Evolutionary conservation across 2,329 filamentous ascomycete species (phyloP).

Genomic region (Elsinoe perseae): DNA sequence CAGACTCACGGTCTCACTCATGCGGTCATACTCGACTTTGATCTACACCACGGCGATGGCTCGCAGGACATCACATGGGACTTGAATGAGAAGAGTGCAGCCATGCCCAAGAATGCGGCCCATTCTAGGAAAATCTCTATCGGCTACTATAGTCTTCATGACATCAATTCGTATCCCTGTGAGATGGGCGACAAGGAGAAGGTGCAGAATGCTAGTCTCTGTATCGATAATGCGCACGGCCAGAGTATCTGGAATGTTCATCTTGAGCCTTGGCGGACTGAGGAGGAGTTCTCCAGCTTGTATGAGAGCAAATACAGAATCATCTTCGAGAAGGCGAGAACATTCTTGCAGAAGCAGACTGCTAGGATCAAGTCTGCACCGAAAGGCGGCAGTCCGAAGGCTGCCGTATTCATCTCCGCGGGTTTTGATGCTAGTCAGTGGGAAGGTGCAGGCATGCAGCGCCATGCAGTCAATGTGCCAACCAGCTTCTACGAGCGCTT

Average conservation of each 20-base stretch:
- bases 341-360: constrained; percentile 67
- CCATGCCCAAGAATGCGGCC: constrained; percentile 60
- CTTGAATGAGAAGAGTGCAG: constrained; percentile 65
- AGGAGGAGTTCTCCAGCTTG: constrained; percentile 78
- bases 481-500: constrained; percentile 94
- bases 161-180: constrained; percentile 97
- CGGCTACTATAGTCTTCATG: constrained; percentile 93
- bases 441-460: constrained; percentile 87
- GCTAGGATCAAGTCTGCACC: constrained; percentile 52
- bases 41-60: constrained; percentile 89
- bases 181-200: constrained; percentile 91
- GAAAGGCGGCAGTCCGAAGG: constrained; percentile 59
- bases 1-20: constrained; percentile 81
- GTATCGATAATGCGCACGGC: constrained; percentile 87
- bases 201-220: constrained; percentile 86
- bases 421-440: constrained; percentile 97
- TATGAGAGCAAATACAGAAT: constrained; percentile 73
- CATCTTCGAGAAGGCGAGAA: constrained; percentile 71
- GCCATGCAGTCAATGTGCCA: constrained; percentile 90
- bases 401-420: constrained; percentile 88
- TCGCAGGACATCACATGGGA: constrained; percentile 91
- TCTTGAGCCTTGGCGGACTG: constrained; percentile 74
- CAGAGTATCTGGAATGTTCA: constrained; percentile 97
- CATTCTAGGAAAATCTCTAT: constrained; percentile 77
- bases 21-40: constrained; percentile 87